Evolutionary conservation across 768 basidiomycete genomes (phyloP), one percentile per base, ranked within the genome.

Genomic region (Rhodotorula toruloides): DNA sequence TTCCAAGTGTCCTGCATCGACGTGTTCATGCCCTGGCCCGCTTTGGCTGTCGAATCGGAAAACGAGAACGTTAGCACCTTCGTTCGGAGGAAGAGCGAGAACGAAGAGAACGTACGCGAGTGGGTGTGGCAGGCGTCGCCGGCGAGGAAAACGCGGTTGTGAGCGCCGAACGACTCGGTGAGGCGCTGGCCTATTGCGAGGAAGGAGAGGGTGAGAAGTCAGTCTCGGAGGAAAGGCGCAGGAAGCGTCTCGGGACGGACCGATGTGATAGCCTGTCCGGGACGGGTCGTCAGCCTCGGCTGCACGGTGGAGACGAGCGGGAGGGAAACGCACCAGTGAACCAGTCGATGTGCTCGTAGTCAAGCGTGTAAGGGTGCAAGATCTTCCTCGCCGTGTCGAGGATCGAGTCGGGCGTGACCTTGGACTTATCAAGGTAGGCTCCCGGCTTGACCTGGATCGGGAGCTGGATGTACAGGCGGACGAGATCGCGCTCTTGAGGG

Each of bases 381-480:
- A 83, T 81, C 73, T 80, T 83, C 63, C 81, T 79, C 8, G 83
- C 84, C 44, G 83, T 82, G 63, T 83, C 80, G 53, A 88, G 72
- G 39, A 88, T 77, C 47, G 81, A 77, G 61, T 83, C 76, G 0
- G 85, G 81, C 11, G 77, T 81, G 63, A 84, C 77, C 61, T 79
- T 80, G 27, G 72, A 77, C 72, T 83, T 86, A 74, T 85, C 85
- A 0, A 85, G 76, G 58, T 84, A 80, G 58, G 83, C 83, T 31
- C 58, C 76, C 17, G 78, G 78, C 67, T 81, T 73, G 63, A 84
- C 81, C 48, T 75, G 76, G 34, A 82, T 82, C 9, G 81, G 81
- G n/a, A 89, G 77, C 72, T 89, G 88, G 47, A 87, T 82, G 75
- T 89, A 90, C 7, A 89, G 71, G 53, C 88, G 82, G 31, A 88